Evolutionary conservation across 2,329 filamentous ascomycete species (phyloP), one percentile per base, ranked within the genome.

Genomic region (Trichoderma cornu-damae): DNA sequence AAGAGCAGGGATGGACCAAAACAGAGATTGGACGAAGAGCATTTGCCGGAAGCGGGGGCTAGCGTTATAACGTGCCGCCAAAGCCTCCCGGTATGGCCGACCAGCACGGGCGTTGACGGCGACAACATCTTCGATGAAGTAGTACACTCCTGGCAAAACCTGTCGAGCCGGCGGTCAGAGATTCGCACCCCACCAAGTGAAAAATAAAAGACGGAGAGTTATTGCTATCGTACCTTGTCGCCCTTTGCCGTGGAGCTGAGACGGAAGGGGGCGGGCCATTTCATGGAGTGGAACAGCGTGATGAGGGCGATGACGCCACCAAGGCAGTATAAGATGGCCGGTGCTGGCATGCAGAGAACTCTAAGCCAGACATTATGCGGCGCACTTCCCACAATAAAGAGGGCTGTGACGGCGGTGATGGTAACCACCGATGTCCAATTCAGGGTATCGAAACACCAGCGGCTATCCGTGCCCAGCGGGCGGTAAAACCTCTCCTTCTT

Each of bases 51-150:
- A 77, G 4, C 73, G 68, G 7, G 72, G 72, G 59, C 72, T 74
- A 4, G 73, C 73, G 54, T 70, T 67, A 60, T 75, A 76, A 20
- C 74, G 67, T 7, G 73, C 74, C 20, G 73, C 69, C 24, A 74
- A 64, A 8, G 73, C 73, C 54, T 76, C 73, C 42, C 74, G 69
- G 43, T 70, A 77, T 0, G 73, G 72, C 34, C 71, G 68, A n/a
- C 73, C 73, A 8, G 82, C 84, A 3, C 77, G 79, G 18, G 83
- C 85, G 65, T 88, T 86, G 38, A 88, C 85, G 4, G 82, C 84
- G 12, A 86, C 78, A 22, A 87, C 77, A 63, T 88, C 85, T 69
- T 88, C 85, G 24, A 87, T 80, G 28, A 88, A 76, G 49, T 85
- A 85, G 63, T 86, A 85, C 1, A 81, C 76, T 2, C 82, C 79